Evolutionary conservation across 2,329 filamentous ascomycete species (phyloP), one percentile per base, ranked within the genome.

Genomic region (Hymenotorrendiella dingleyae): DNA sequence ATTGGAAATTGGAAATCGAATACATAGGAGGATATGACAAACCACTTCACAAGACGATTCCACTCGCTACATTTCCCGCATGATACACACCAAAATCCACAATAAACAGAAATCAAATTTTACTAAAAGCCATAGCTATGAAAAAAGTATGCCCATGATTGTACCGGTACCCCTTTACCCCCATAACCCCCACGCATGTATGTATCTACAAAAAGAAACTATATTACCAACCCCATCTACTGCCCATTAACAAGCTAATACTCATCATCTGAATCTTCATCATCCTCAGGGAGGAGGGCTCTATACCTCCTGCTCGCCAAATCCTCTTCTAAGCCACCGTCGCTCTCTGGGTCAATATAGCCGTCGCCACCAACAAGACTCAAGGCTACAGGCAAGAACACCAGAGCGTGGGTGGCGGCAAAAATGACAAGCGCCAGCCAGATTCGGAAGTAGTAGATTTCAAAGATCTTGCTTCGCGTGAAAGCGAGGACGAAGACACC

Each of bases 371-470:
- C 93, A 38, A 86, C 74, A 37, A 96, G 71, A 59, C 86, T 94
- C 52, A 98, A 71, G 2, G 86, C 84, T 1, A 97, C 93, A 0
- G 93, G 93, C 55, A 98, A 69, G 63, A 97, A 94, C 6, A 98
- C 76, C 36, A 98, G 71, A 1, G 93, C 88, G 63, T 98, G 93
- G 8, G 82, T 74, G 6, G 87, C 87, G 3, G 90, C 94, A 63
- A 95, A 91, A 8, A 94, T 63, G 9, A 98, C 90, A 42, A 98
- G 76, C 6, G 90, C 84, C 14, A 96, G 70, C 93, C 93, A 98
- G 32, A 98, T 86, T 32, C 93, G 78, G 74, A 98, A 98, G 67
- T 98, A 98, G 68, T 98, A 98, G 45, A 98, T 88, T 69, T 98
- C 94, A 58, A 98, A 98, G 60, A 98, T 98, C 77, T 97, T 98